These are phyloP conservation scores for Neoarthrinium moseri DNA, from an alignment of 2,329 filamentous ascomycete species.

Conservation along the genomic window DNA sequence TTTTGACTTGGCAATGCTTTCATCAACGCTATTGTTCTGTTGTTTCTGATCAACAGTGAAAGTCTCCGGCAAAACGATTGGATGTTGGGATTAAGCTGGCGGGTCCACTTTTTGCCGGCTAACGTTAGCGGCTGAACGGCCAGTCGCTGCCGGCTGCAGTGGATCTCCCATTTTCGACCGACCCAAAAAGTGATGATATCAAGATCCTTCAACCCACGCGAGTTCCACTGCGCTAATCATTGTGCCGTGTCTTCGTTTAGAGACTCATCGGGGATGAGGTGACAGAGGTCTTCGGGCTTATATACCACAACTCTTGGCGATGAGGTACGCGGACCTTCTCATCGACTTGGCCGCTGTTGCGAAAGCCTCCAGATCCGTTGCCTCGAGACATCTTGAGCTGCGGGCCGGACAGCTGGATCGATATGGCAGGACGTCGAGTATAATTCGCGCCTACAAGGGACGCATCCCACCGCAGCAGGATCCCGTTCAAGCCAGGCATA, in stretches of 20 bases:
- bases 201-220: background rate
- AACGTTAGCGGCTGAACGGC: too few relatives aligned
- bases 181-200: slow-evolving; percentile 6
- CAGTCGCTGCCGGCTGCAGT: background rate
- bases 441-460: slow-evolving; percentile 33
- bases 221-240: background rate
- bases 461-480: background rate
- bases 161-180: slow-evolving; percentile 3
- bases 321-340: slow-evolving; percentile 62
- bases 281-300: slow-evolving; percentile 5
- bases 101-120: too few relatives aligned
- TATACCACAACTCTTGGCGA: slow-evolving; percentile 25
- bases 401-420: slow-evolving; percentile 53
- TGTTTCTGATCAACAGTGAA: too few relatives aligned
- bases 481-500: background rate
- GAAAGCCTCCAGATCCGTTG: slow-evolving; percentile 68
- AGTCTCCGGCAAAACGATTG: too few relatives aligned
- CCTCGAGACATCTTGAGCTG: slow-evolving; percentile 60
- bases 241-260: too few relatives aligned
- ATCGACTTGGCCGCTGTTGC: slow-evolving; percentile 71
- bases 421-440: slow-evolving; percentile 46
- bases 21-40: too few relatives aligned
- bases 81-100: too few relatives aligned
- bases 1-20: too few relatives aligned
- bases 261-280: background rate